Conservation (phyloP, 441 rosid species). For the Euphorbia schlechtendalii region DNA sequence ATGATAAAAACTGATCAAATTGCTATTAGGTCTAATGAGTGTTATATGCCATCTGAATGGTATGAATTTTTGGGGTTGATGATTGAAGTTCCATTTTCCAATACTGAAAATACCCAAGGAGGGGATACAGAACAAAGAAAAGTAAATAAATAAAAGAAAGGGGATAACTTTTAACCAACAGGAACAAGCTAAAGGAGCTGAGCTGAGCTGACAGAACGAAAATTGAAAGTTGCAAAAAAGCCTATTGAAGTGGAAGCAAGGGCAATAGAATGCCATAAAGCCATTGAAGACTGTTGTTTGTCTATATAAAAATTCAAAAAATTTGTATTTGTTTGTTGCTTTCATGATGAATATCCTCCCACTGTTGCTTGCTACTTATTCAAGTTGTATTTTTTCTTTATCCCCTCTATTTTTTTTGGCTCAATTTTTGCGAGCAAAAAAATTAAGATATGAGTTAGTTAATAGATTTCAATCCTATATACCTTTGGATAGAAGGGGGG, state of each 20-base stretch:
- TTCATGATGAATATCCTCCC: constrained; percentile 28
- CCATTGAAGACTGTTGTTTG: constrained; percentile 24
- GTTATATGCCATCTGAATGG: constrained; percentile 26
- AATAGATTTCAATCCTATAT: constrained; percentile 21
- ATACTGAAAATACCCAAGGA: constrained; percentile 21
- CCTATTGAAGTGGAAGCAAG: constrained; percentile 25
- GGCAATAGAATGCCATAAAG: constrained; percentile 19
- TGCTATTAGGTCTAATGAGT: constrained; percentile 27
- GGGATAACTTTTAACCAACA: constrained; percentile 25
- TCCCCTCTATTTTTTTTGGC: constrained; percentile 10
- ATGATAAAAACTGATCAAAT: constrained; percentile 13
- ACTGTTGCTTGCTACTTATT: constrained; percentile 15
- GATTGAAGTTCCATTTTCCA: constrained; percentile 35
- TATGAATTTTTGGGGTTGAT: constrained; percentile 25
- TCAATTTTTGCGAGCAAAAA: constrained; percentile 16
- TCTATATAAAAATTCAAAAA: constrained; percentile 13
- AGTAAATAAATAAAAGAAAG: constrained; percentile 25
- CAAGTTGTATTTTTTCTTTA: constrained; percentile 10
- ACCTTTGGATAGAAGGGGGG: constrained; percentile 32
- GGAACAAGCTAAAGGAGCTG: constrained; percentile 25
- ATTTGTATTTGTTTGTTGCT: constrained; percentile 24
- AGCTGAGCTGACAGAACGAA: constrained; percentile 24
- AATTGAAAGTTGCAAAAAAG: constrained; percentile 25
- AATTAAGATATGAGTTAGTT: background rate
- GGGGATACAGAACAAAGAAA: constrained; percentile 23